Evolutionary conservation across 345 rosid genomes (phyloP).

Genomic region (Hibiscus trionum): DNA sequence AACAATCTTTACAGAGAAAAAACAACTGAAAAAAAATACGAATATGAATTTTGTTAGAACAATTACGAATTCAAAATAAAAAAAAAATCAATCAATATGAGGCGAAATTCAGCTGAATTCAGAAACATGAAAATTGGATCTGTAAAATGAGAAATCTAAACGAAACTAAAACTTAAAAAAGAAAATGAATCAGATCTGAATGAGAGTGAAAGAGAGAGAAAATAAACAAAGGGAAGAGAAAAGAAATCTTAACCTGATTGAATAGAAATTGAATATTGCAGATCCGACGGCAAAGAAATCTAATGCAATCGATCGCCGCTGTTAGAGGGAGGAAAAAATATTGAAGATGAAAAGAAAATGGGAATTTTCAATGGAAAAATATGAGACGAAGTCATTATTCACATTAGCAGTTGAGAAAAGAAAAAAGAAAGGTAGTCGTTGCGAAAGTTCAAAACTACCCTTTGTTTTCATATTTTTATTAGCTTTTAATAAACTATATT

Average conservation of each 20-base stretch:
- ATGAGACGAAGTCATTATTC: not conserved
- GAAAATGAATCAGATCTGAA: slow-evolving; percentile 17
- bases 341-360: slow-evolving; percentile 6
- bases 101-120: slow-evolving; percentile 9
- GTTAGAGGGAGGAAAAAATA: slow-evolving; percentile 7
- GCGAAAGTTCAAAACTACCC: not conserved
- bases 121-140: slow-evolving; percentile 13
- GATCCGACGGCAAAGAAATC: slow-evolving; percentile 17
- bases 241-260: slow-evolving; percentile 18
- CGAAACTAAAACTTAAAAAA: not conserved
- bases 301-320: not conserved
- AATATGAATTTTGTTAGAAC: not conserved
- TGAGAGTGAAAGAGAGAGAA: slow-evolving; percentile 1
- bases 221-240: not conserved
- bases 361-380: not conserved
- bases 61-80: not conserved
- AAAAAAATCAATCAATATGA: not conserved
- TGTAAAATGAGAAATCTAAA: slow-evolving; percentile 5
- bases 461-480: not conserved
- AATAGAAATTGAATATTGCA: slow-evolving; percentile 19
- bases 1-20: not conserved
- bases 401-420: not conserved
- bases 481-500: not conserved
- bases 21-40: not conserved
- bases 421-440: not conserved